Base-by-base conservation (phyloP, 345 rosid species). In the Noccaea caerulescens region DNA sequence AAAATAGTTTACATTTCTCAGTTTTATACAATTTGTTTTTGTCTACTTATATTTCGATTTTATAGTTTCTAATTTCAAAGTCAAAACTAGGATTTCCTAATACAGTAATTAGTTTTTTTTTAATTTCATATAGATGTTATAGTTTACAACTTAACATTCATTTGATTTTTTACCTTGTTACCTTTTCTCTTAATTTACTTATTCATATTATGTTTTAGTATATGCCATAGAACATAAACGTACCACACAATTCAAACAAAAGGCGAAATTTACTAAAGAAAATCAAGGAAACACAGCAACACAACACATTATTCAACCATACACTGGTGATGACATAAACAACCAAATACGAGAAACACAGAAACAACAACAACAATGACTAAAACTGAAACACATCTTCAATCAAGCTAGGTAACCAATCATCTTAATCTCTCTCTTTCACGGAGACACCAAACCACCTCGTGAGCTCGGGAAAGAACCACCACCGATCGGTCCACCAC, bases 381-480 rank as follows among this genome's bases (percentile, higher is more conserved):
- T 30, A n/a, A 44, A 60, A 53, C 63, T 30, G 7, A 63, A 58
- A 52, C 62, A 60, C 34, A 34, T 33, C 12, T 74, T 43, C 13
- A 10, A 27, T 27, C 4, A 27, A 59, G 4, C 50, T 42, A 74
- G 8, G 11, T 1, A 73, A 16, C 46, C 18, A 66, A 39, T 32
- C 47, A 66, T 60, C n/a, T 60, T 54, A 3, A 32, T 43, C 18
- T 43, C 34, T 58, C 2, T n/a, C 27, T n/a, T 27, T 49, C 66
- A 74, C 0, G 78, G 78, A 68, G 73, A 68, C 9, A 45, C 64
- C 11, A 68, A 56, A 60, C 69, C 73, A 60, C 62, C 44, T 33
- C 7, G 32, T 7, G 68, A 52, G 52, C 73, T 68, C 0, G 78
- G 78, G 53, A 75, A 63, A 50, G 68, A 55, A 43, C 78, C 78